A percentile compares a stretch with the other conserved stretches of the same genome.
phyloP scores from a whole-genome alignment of 257 asterid species.

The Petunia secreta region DNA sequence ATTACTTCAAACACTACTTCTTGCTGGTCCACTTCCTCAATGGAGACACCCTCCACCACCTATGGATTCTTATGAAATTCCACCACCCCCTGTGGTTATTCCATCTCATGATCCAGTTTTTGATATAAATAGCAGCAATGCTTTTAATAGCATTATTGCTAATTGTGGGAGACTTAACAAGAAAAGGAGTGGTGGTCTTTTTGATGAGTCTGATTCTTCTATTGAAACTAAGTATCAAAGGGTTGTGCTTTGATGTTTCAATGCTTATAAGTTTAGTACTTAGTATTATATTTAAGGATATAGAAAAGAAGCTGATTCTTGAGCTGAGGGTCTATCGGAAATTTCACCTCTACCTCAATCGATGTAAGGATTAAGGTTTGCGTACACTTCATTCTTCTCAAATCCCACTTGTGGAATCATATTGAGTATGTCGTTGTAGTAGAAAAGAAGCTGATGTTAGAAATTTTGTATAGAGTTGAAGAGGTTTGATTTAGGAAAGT shows the following conservation, averaged over 20 bases:
- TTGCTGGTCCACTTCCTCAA: conserved; percentile 90
- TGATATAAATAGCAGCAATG: background rate
- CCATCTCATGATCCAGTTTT: conserved; percentile 41
- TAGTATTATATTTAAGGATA: background rate
- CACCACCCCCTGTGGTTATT: conserved; percentile 70
- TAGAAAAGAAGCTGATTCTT: background rate
- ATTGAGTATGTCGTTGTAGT: too few relatives aligned
- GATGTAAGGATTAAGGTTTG: too few relatives aligned
- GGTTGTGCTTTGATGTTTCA: conserved; percentile 49
- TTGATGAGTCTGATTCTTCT: conserved; percentile 52
- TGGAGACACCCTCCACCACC: conserved; percentile 99
- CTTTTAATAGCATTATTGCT: conserved; percentile 25
- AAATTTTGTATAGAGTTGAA: conserved; percentile 43
- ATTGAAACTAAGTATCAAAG: conserved; percentile 57
- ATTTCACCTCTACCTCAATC: too few relatives aligned
- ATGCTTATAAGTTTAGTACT: background rate
- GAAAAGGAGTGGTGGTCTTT: conserved; percentile 50
- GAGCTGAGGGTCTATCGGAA: too few relatives aligned
- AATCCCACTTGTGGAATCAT: too few relatives aligned
- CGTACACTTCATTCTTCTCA: too few relatives aligned
- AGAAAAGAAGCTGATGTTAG: background rate
- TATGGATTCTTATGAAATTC: conserved; percentile 69
- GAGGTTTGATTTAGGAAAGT: conserved; percentile 25
- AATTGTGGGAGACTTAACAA: conserved; percentile 50
- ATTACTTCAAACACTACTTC: conserved; percentile 77